Evolutionary conservation across 768 basidiomycete species (phyloP), one percentile per base, ranked within the genome.

Genomic region (Suillus subaureus): DNA sequence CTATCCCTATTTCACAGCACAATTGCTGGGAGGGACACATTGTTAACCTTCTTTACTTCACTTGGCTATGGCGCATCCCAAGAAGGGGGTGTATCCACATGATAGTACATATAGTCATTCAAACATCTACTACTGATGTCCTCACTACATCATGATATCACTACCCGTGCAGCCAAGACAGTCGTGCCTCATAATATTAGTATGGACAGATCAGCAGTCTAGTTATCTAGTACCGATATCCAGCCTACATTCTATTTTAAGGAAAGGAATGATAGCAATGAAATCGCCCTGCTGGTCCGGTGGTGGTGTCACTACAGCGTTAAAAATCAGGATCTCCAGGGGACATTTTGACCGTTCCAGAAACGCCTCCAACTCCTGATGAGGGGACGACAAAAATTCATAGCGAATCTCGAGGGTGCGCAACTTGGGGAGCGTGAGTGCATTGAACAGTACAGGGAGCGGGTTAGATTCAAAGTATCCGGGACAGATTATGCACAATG

Each of bases 371-470:
- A 52, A 16, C 51, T 26, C 51, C 26, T 28, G 15, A 28, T 52
- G 51, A 16, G 51, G 26, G 51, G 51, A 52, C 8, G 26, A 16
- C 26, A 52, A 28, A 8, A 16, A 16, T 28, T 1, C 26, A 52
- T 52, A 26, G 51, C 51, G 26, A 52, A 52, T 52, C 26, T 52
- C 51, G 26, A 52, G 51, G 51, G 26, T 28, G 51, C 51, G 51
- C 26, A 52, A 28, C 26, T 28, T 28, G 4, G 26, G 51, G 51
- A 52, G 51, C 8, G 15, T 52, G 51, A 52, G 7, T 28, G 51
- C 51, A 28, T 28, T 28, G 26, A 28, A 26, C 15, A 52, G 15
- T 52, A 16, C 15, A 16, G 51, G 51, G 51, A 52, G 51, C 9
- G 51, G 51, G 26, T 52, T 16, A 8, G 6, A 4, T 16, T 16